Base-by-base conservation (phyloP, 2,329 filamentous ascomycete genomes). In the Cladorrhinum sp. region DNA sequence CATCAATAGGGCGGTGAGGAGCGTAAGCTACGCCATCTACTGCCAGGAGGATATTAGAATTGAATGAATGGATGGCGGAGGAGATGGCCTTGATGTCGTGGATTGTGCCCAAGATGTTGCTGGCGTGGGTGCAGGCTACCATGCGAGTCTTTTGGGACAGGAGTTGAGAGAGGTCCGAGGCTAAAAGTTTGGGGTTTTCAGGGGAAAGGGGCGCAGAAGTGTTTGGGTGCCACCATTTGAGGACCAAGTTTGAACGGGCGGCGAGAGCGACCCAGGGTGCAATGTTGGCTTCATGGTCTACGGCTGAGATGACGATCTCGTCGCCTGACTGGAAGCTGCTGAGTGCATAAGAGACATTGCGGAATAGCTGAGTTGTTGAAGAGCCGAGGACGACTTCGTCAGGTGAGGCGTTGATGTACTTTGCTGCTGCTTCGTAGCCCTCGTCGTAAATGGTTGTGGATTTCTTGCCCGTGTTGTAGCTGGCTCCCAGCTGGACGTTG, bases 241-340 rank as follows among this genome's bases (percentile, higher is more conserved):
- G 71, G 0, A 74, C 80, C 5, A 91, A 77, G 2, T 81, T 79
- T 50, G 85, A 80, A 13, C 82, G 80, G 27, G 80, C 73, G 1
- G 89, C 89, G 24, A 93, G 79, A 54, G 85, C 81, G 0, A 91
- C 75, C 91, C 90, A 93, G 0, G 89, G 81, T 1, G 87, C 84
- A 59, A 90, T 85, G 70, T 92, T 92, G 38, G 90, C 87, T 75
- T 93, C 90, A 68, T 93, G 90, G 71, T 93, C 90, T 58, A 92
- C 77, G 59, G 81, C 82, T 0, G 89, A 91, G 10, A 93, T 69
- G 63, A 95, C 77, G 53, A 93, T 80, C 69, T 91, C 88, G 62
- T 87, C 84, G 49, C 84, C 84, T 1, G 77, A 70, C 10, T 76
- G 67, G 69, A 87, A 84, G 10, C 71, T 67, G 25, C 3, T 13